A percentile compares a stretch with the other conserved stretches of the same genome.
Conservation (phyloP, 2,329 filamentous ascomycete genomes). For the Alternaria metachromatica region DNA sequence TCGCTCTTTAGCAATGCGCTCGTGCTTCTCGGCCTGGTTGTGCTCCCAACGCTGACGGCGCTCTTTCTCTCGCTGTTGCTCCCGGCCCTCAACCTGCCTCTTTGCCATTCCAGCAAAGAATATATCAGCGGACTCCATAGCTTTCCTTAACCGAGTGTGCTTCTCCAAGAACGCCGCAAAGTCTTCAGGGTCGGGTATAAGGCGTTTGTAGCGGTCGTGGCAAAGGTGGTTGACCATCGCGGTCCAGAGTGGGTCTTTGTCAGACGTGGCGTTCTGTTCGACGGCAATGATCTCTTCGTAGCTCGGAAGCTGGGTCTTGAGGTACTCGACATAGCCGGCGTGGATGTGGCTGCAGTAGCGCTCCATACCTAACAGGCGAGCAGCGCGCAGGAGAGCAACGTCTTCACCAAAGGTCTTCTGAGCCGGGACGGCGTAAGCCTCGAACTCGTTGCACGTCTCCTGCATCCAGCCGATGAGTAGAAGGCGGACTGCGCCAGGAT, state of each 20-base stretch:
- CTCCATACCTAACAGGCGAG: constrained; percentile 23
- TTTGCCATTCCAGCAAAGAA: constrained; percentile 5
- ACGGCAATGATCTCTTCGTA: constrained; percentile 22
- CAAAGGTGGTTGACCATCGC: constrained; percentile 22
- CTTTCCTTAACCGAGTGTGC: constrained; percentile 1
- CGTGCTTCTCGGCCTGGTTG: constrained; percentile 3
- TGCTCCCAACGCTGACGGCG: constrained; percentile 3
- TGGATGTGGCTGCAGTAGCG: constrained; percentile 15
- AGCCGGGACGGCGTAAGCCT: constrained; percentile 5
- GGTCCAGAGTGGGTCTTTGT: constrained; percentile 21
- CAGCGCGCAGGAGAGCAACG: constrained; percentile 14
- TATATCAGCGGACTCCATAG: constrained; percentile 10
- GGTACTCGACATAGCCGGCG: constrained; percentile 5
- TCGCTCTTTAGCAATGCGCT: neutral
- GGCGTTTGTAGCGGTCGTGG: constrained; percentile 3
- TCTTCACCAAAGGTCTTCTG: constrained; percentile 9
- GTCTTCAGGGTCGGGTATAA: constrained; percentile 10
- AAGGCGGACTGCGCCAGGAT: constrained; percentile 5
- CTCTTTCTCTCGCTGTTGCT: neutral
- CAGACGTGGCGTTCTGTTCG: constrained; percentile 7
- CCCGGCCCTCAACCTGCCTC: neutral
- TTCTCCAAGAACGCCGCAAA: constrained; percentile 10
- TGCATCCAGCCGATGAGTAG: constrained; percentile 16
- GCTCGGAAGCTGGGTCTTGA: constrained; percentile 13
- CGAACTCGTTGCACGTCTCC: constrained; percentile 8